Base-by-base conservation (phyloP, 768 basidiomycete genomes). In the Astraeus odoratus region DNA sequence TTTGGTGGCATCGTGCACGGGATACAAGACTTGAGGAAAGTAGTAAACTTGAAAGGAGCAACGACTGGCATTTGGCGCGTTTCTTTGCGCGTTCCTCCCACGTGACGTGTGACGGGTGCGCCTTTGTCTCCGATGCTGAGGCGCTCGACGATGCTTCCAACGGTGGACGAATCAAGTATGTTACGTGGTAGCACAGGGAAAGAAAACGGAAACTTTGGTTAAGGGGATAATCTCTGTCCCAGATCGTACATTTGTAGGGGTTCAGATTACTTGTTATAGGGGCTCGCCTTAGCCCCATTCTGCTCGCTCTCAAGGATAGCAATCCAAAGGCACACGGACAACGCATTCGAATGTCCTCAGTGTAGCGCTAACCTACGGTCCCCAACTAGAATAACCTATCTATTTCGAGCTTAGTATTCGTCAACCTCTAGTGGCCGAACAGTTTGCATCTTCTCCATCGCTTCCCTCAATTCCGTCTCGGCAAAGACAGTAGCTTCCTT, bases 391-490 rank as follows among this genome's bases (percentile, higher is more conserved):
- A n/a, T n/a, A n/a, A n/a, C n/a, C n/a, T n/a, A n/a, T n/a, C n/a
- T n/a, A n/a, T n/a, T n/a, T n/a, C n/a, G n/a, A n/a, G n/a, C 5
- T 65, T 57, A 59, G 45, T 60, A 49, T 50, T 65, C 64, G 19
- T 68, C 64, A 27, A 66, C 55, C 33, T 65, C 73, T 9, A 67
- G 58, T n/a, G 80, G 79, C 51, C 72, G 72, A 39, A 76, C 66
- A 18, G 61, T 64, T 47, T 81, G 77, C 64, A 83, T 72, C 54
- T 68, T 79, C 56, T 78, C 77, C 86, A 91, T 86, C 8, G 76
- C 68, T 64, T 87, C 84, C 53, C 75, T 73, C 37, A 91, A 69
- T 63, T 88, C 83, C 24, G 78, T 74, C 67, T 87, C 86, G 1
- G 80, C 85, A 62, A 78, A 81, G 50, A 75, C 71, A 15, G 81